Evolutionary conservation across 139 green algal genomes (phyloP), one percentile per base, ranked within the genome.

Genomic region (Spirogloea muscicola): DNA sequence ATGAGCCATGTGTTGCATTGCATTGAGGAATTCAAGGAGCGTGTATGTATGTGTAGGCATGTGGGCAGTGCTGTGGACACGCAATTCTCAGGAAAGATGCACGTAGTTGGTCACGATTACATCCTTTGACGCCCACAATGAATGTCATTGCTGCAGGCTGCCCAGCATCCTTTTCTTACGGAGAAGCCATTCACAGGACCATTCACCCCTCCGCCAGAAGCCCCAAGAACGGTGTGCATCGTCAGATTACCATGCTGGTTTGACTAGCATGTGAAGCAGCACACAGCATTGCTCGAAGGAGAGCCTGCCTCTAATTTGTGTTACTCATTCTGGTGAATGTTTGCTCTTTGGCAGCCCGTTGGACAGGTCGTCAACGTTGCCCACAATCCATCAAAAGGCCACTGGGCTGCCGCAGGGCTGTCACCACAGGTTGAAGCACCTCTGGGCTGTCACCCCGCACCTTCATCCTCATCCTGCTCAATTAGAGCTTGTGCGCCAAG

Each of bases 131-230:
- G 29, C 10, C 39, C 29, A 42, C 10, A 64, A 64, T 64, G 36
- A 13, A 13, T 13, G 10, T 27, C 55, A 13, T 10, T 21, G 10
- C 10, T 62, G 61, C 64, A 74, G 65, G 65, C 65, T 3, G 46
- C 39, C 3, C 51, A 74, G 44, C 65, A 74, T 39, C 65, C 65
- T 37, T 74, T 74, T 13, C 65, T 74, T 36, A 74, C 65, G 21
- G 65, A 74, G 18, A 46, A 74, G 44, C 38, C 65, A 34, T 74
- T 66, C 13, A 16, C 27, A 39, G 65, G 65, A n/a, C 65, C 51
- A 43, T 74, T n/a, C 49, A 27, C 34, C 49, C 16, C 49, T 60
- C 13, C 49, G 16, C 49, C 49, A 27, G 49, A 27, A 37, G 49
- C 49, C 13, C 49, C 18, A 6, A 27, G 34, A 58, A 33, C 48